A percentile compares a stretch with the other conserved stretches of the same genome.
These are phyloP conservation scores for Colletotrichum spinosum DNA, from an alignment of 2,329 filamentous ascomycete genomes.

Conservation along the genomic window DNA sequence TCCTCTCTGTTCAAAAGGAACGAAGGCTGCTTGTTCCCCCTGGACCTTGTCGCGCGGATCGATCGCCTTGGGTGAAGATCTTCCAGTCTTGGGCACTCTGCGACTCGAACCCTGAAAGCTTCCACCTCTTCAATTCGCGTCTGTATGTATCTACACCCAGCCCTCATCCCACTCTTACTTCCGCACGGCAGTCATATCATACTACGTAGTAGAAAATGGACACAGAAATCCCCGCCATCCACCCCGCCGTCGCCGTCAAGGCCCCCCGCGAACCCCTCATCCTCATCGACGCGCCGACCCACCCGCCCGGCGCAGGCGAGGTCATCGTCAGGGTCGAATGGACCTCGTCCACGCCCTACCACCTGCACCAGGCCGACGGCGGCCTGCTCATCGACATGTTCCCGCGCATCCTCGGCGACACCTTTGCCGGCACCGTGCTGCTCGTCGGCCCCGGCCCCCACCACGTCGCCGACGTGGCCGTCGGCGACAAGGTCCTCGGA, in stretches of 20 bases:
- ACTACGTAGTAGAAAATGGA: conserved; percentile 13
- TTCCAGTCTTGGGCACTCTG: background rate
- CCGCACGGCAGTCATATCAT: background rate
- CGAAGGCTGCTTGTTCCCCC: background rate
- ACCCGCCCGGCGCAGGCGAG: conserved; percentile 55
- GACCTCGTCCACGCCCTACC: conserved; percentile 71
- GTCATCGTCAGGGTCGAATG: conserved; percentile 66
- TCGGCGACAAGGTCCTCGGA: conserved; percentile 68
- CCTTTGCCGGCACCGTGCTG: conserved; percentile 64
- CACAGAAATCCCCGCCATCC: conserved; percentile 40
- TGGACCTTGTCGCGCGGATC: background rate
- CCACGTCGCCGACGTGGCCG: conserved; percentile 50
- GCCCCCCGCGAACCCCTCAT: conserved; percentile 41
- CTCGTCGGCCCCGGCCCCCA: conserved; percentile 55
- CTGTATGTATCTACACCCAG: background rate
- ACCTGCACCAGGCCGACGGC: conserved; percentile 72
- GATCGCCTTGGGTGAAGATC: conserved; percentile 5
- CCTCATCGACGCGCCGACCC: conserved; percentile 42
- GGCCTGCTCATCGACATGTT: conserved; percentile 62
- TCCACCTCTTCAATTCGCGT: background rate
- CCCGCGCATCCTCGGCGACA: conserved; percentile 63
- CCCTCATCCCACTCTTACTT: background rate
- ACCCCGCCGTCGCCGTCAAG: conserved; percentile 42
- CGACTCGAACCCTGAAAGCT: background rate
- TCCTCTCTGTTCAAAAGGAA: conserved; percentile 1